Conservation (phyloP, 2,329 filamentous ascomycete species). For the Xenoacremonium recifei region DNA sequence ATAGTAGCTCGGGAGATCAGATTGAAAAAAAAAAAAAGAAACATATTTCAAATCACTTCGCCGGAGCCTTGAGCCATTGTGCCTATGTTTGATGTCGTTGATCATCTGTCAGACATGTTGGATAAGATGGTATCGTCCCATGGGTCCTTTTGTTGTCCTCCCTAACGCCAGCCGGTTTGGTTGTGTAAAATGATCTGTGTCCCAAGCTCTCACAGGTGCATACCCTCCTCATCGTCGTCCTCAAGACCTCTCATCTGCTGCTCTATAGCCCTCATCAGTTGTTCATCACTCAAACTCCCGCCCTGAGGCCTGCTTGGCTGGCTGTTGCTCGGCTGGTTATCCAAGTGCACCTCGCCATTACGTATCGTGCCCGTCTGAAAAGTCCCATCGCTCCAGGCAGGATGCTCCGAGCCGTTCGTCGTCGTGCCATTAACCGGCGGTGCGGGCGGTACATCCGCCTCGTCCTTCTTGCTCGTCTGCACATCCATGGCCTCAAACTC, state of each 20-base stretch:
- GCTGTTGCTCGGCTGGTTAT: conserved; percentile 22
- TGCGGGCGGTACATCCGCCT: conserved; percentile 8
- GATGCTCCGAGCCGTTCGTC: conserved; percentile 23
- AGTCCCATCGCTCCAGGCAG: conserved; percentile 62
- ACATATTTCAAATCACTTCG: too few relatives aligned
- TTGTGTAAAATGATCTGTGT: too few relatives aligned
- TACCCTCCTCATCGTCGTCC: conserved; percentile 51
- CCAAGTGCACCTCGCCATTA: conserved; percentile 48
- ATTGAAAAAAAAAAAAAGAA: too few relatives aligned
- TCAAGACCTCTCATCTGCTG: conserved; percentile 49
- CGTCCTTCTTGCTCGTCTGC: conserved; percentile 31
- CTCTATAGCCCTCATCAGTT: conserved; percentile 55
- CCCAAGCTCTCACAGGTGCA: conserved; percentile 54
- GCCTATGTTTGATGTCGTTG: too few relatives aligned
- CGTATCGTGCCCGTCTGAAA: conserved; percentile 60
- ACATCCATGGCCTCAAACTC: conserved; percentile 54
- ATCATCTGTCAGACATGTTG: too few relatives aligned
- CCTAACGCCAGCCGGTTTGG: conserved; percentile 28
- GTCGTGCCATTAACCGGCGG: conserved; percentile 16
- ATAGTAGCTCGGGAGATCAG: too few relatives aligned
- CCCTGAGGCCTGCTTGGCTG: conserved; percentile 29
- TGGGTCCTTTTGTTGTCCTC: too few relatives aligned
- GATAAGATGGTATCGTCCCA: too few relatives aligned
- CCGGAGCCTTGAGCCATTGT: too few relatives aligned
- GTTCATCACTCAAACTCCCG: conserved; percentile 56